These are phyloP conservation scores for Pneumocystis murina DNA, from an alignment of 1,139 yeast species.

Conservation along the genomic window DNA sequence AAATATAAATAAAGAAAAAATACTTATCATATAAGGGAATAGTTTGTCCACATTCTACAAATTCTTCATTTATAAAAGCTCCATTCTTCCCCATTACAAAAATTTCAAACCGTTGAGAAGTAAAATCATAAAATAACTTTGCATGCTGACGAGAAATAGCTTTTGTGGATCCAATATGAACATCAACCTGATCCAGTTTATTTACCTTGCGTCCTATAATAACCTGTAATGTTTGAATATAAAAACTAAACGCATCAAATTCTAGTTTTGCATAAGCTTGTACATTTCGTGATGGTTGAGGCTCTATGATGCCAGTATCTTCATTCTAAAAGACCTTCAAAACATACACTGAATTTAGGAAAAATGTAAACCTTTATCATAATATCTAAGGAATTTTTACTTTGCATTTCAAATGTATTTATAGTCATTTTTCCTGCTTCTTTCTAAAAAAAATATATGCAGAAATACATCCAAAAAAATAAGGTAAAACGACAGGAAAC, in stretches of 20 bases:
- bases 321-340: neutral
- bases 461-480: neutral
- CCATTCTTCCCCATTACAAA: slow-evolving; percentile 89
- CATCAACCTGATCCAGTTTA: slow-evolving; percentile 44
- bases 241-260: slow-evolving; percentile 82
- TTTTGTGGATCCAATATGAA: slow-evolving; percentile 77
- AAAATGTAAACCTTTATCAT: neutral
- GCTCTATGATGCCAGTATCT: neutral
- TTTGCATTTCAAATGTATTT: neutral
- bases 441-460: neutral
- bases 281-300: neutral
- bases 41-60: slow-evolving; percentile 78
- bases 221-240: slow-evolving; percentile 89
- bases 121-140: slow-evolving; percentile 85
- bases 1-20: neutral
- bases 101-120: slow-evolving; percentile 80
- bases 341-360: neutral
- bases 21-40: slow-evolving; percentile 56
- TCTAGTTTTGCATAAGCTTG: slow-evolving; percentile 86
- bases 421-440: neutral
- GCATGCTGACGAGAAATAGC: slow-evolving; percentile 90
- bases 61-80: slow-evolving; percentile 81
- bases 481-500: neutral
- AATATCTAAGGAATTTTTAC: neutral
- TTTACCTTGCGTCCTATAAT: slow-evolving; percentile 78